A percentile compares a stretch with the other conserved stretches of the same genome.
phyloP scores from a whole-genome alignment of 2,329 filamentous ascomycete species.

The Ceratocystis eucalypticola region DNA sequence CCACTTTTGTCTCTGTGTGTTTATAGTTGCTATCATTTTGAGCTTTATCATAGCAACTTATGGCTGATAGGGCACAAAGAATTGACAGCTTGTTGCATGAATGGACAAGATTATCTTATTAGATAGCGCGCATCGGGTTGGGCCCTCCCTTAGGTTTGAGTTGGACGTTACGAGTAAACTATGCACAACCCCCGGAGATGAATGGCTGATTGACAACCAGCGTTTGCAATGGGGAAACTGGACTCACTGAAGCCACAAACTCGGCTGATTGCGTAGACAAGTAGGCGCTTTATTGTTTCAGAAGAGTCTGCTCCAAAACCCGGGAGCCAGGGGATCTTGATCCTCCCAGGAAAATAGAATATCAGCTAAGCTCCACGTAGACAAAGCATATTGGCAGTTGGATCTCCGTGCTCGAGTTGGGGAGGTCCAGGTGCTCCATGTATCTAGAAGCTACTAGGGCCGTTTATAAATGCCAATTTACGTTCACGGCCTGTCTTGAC shows the following conservation, averaged over 20 bases:
- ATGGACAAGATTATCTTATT: background rate
- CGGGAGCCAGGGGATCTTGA: background rate
- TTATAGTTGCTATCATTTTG: no score
- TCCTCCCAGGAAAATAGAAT: background rate
- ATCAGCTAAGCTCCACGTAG: background rate
- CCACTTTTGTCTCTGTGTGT: no score
- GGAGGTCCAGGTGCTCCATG: background rate
- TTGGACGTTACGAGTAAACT: background rate
- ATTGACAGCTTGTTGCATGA: no score
- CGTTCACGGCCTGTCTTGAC: background rate
- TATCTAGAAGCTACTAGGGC: background rate
- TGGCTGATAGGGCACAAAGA: background rate
- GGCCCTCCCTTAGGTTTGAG: background rate
- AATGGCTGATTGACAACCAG: background rate
- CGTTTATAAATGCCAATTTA: background rate
- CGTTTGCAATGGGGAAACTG: background rate
- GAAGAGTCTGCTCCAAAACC: background rate
- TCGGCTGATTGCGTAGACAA: background rate
- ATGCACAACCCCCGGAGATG: background rate
- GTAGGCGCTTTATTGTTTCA: constrained; percentile 5
- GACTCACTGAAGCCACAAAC: background rate
- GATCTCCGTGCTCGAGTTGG: no score
- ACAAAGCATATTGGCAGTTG: background rate
- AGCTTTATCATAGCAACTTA: no score
- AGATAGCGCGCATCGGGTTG: background rate